Evolutionary conservation across 139 green algal genomes (phyloP), one percentile per base, ranked within the genome.

Genomic region (Volvox reticuliferus): DNA sequence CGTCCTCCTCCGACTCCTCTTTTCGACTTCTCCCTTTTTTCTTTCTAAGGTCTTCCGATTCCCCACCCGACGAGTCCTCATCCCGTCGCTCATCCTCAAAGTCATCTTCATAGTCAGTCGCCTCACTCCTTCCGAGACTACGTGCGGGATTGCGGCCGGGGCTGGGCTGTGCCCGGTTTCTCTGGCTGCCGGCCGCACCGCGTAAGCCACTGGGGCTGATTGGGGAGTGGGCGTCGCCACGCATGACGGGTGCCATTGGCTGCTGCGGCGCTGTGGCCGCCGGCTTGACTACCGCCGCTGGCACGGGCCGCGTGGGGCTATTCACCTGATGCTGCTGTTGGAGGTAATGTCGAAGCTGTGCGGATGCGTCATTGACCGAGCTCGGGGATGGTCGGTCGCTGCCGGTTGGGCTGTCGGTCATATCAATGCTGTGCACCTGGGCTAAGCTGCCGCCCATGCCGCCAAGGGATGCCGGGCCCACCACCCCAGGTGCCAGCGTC

Each of bases 351-450:
- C 75, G 75, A 35, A 81, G 75, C 55, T 80, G 21, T 37, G 67
- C 83, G n/a, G 76, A 30, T 36, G 33, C 76, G 33, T 44, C 28
- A 68, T 17, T 79, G 82, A 30, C 32, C 33, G 33, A 63, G 21
- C 35, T 71, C 0, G 85, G 85, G 3, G 85, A 89, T 19, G 76
- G 26, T 0, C 35, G 12, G n/a, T 89, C 85, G 37, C 69, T 82
- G 24, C 67, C 83, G 2, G 55, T 55, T 26, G 83, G 67, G 36
- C 83, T 88, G 26, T 89, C 85, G 69, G 69, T 82, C 85, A 89
- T 75, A 0, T 89, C 85, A 20, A 89, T 82, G 35, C 65, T 81
- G 18, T 32, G 69, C 0, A 89, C 71, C 26, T 79, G 33, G 65
- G 35, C 32, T 6, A 82, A 20, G 69, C 69, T 33, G 81, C 81